Base-by-base conservation (phyloP, 257 asterid species). In the Leonotis leonurus region DNA sequence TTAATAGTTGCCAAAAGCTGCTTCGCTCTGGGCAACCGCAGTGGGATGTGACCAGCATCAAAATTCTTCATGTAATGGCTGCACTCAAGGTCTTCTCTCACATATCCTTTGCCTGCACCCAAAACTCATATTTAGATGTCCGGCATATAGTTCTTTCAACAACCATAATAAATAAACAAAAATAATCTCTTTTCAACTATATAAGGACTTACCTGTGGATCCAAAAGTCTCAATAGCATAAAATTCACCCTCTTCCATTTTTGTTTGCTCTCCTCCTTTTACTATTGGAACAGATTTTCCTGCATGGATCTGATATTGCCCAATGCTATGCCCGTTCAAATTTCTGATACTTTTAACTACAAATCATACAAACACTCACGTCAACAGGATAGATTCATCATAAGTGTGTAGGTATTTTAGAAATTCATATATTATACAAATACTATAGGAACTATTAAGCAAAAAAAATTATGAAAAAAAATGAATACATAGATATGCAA, bases 181-280 rank as follows among this genome's bases (percentile, higher is more conserved):
- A 33, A 33, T 8, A 33, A 25, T 43, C 10, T 17, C 16, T 1
- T 10, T 5, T 12, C n/a, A 22, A 27, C 18, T 24, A 33, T 57
- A 52, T 35, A 22, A 24, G 33, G 17, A 4, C 32, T 52, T 65
- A 89, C 99, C 99, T 68, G 99, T 93, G 49, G 99, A 93, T 77
- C 94, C 99, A 41, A 93, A 93, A 54, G 99, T 93, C 77, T 93
- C 97, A 14, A 93, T 93, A 20, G 99, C 99, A 80, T 87, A 93
- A 74, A 85, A 85, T 73, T 93, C 99, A 60, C 99, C 99, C 86
- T 93, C 99, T 76, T 89, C 99, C 99, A 93, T 93, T 78, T 89
- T 93, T 39, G 96, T 89, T 73, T 93, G 96, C 67, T 85, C 97
- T 60, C 99, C 97, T 76, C 99, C 97, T 78, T 93, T 93, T 26